phyloP scores from a whole-genome alignment of 805 yeast genomes.

The Yamadazyma olivae region DNA sequence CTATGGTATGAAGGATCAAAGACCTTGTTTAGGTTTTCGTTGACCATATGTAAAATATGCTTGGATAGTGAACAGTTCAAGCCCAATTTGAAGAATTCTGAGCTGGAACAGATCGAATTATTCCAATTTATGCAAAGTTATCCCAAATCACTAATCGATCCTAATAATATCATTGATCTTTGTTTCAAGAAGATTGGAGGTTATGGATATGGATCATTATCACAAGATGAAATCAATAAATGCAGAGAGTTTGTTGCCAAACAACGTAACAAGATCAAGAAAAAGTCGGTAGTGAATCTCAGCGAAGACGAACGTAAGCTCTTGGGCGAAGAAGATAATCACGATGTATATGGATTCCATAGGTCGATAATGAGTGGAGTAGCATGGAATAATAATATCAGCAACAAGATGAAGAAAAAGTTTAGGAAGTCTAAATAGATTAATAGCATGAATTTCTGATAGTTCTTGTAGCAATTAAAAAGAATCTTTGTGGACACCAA shows the following conservation, averaged over 20 bases:
- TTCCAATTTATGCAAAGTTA: slow-evolving; percentile 84
- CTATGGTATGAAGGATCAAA: slow-evolving; percentile 90
- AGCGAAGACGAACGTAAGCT: slow-evolving; percentile 38
- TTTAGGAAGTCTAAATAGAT: slow-evolving; percentile 16
- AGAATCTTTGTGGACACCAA: no score
- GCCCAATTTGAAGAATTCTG: slow-evolving; percentile 19
- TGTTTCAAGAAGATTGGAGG: slow-evolving; percentile 74
- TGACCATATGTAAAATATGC: slow-evolving; percentile 73
- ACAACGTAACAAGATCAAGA: slow-evolving; percentile 45
- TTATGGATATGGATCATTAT: slow-evolving; percentile 61
- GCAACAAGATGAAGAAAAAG: slow-evolving; percentile 49
- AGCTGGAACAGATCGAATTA: slow-evolving; percentile 45
- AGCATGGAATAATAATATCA: slow-evolving; percentile 60
- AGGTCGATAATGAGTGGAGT: slow-evolving; percentile 51
- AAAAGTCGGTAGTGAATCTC: slow-evolving; percentile 30
- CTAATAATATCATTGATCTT: slow-evolving; percentile 63
- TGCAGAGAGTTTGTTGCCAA: slow-evolving; percentile 76
- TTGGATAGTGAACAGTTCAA: slow-evolving; percentile 59
- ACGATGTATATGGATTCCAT: slow-evolving; percentile 44
- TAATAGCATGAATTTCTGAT: no score
- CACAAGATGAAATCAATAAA: slow-evolving; percentile 77
- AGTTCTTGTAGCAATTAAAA: no score
- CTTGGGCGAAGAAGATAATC: slow-evolving; percentile 29
- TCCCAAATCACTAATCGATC: slow-evolving; percentile 71
- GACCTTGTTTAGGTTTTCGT: slow-evolving; percentile 75